Evolutionary conservation across 1,139 yeast species (phyloP).

Genomic region (Torulaspora pretoriensis): DNA sequence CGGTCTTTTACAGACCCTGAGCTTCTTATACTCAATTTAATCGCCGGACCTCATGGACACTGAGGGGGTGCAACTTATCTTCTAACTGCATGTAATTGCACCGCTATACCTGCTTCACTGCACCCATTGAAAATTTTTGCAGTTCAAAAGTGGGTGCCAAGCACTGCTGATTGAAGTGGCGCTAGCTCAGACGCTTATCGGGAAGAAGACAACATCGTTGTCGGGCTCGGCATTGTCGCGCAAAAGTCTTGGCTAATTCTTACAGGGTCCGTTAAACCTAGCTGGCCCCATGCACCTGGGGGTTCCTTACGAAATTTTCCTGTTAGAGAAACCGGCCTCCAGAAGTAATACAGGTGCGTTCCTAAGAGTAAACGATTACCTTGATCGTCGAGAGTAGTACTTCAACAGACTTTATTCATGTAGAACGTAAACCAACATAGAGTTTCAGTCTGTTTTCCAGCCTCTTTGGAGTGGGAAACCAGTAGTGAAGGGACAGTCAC

Average conservation of each 20-base stretch:
- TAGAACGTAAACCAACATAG: no score
- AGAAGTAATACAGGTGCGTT: no score
- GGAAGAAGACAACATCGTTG: not conserved
- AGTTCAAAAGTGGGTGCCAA: slow-evolving; percentile 1
- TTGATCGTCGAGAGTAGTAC: no score
- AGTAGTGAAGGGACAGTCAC: slow-evolving; percentile 1
- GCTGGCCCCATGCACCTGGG: no score
- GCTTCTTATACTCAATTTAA: not conserved
- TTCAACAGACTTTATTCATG: no score
- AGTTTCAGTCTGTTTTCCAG: no score
- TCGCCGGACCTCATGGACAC: not conserved
- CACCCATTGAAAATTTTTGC: slow-evolving; percentile 1
- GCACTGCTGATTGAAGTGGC: not conserved
- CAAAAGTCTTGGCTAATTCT: no score
- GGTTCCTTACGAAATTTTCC: no score
- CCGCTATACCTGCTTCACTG: not conserved
- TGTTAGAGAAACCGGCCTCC: no score
- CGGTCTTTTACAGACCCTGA: not conserved
- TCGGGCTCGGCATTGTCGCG: not conserved
- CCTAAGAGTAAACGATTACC: no score
- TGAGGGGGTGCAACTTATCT: not conserved
- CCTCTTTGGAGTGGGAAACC: not conserved
- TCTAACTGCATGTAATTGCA: not conserved
- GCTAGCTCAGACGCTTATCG: not conserved
- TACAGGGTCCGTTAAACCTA: no score